phyloP scores from a whole-genome alignment of 371 early-diverging fungal species.

The Saksenaea oblongispora region DNA sequence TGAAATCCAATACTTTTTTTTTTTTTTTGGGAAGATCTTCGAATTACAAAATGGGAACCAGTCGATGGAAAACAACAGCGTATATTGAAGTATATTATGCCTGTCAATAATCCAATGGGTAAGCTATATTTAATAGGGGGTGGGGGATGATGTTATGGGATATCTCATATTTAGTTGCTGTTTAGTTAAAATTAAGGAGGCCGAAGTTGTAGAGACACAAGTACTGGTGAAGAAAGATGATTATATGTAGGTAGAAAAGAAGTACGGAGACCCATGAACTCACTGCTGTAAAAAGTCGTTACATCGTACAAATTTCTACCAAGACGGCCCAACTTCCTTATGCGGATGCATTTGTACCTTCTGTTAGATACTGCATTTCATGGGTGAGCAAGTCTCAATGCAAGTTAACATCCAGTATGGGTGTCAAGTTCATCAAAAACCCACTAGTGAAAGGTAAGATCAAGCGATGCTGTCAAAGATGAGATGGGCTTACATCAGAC shows the following conservation, averaged over 20 bases:
- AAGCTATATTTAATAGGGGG: constrained; percentile 10
- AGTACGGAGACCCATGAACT: neutral
- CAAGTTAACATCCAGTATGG: constrained; percentile 51
- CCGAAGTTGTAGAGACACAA: constrained; percentile 61
- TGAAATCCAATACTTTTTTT: neutral
- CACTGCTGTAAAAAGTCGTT: constrained; percentile 25
- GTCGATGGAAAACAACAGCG: constrained; percentile 42
- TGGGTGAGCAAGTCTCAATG: constrained; percentile 44
- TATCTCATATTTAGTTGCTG: neutral
- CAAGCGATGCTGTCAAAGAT: neutral
- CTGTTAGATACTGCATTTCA: constrained; percentile 58
- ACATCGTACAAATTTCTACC: constrained; percentile 47
- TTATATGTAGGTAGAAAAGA: constrained; percentile 32
- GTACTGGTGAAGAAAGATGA: constrained; percentile 52
- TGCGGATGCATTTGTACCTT: constrained; percentile 63
- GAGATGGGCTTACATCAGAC: neutral
- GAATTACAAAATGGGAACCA: constrained; percentile 42
- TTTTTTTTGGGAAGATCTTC: constrained; percentile 29
- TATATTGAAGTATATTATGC: constrained; percentile 49
- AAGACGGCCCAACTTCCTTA: constrained; percentile 56
- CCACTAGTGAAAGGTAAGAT: constrained; percentile 51
- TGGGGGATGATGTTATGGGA: neutral
- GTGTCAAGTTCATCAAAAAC: constrained; percentile 59
- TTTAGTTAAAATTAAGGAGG: constrained; percentile 55
- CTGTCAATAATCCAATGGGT: constrained; percentile 56